Percentiles rank a stretch among this genome's conserved stretches.
Conservation (phyloP, 2,329 filamentous ascomycete genomes). For the Lasiodiplodia hormozganensis region DNA sequence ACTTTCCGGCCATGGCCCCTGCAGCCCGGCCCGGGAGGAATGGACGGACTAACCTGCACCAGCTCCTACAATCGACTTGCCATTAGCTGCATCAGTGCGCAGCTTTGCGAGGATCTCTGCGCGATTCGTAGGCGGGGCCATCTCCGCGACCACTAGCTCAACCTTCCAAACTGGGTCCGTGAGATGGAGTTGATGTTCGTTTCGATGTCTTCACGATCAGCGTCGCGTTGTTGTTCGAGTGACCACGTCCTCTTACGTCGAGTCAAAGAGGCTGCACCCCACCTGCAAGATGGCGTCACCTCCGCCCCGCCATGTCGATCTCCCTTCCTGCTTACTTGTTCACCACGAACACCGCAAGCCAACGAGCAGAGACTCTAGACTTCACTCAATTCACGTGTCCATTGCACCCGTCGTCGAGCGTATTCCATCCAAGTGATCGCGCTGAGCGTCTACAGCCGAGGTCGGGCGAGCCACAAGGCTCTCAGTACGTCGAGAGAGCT, state of each 20-base stretch:
- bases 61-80: slow-evolving; percentile 69
- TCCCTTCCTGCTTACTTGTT: slow-evolving; percentile 13
- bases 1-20: neutral
- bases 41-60: slow-evolving; percentile 60
- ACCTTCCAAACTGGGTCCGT: slow-evolving; percentile 18
- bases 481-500: too few species aligned
- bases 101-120: slow-evolving; percentile 63
- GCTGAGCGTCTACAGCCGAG: too few species aligned
- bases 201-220: neutral
- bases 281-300: slow-evolving; percentile 26
- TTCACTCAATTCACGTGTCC: neutral
- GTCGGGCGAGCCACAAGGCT: too few species aligned
- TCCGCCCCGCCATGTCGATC: slow-evolving; percentile 22
- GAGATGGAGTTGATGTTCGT: neutral
- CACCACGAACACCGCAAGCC: neutral
- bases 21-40: neutral
- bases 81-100: slow-evolving; percentile 60
- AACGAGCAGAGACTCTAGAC: neutral
- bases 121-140: slow-evolving; percentile 65
- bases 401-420: neutral
- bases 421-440: neutral
- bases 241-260: neutral
- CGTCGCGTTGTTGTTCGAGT: slow-evolving; percentile 6
- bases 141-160: slow-evolving; percentile 37
- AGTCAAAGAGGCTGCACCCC: slow-evolving; percentile 12